Base-by-base conservation (phyloP, 177 flowering plant species). In the Vitis hybrid region DNA sequence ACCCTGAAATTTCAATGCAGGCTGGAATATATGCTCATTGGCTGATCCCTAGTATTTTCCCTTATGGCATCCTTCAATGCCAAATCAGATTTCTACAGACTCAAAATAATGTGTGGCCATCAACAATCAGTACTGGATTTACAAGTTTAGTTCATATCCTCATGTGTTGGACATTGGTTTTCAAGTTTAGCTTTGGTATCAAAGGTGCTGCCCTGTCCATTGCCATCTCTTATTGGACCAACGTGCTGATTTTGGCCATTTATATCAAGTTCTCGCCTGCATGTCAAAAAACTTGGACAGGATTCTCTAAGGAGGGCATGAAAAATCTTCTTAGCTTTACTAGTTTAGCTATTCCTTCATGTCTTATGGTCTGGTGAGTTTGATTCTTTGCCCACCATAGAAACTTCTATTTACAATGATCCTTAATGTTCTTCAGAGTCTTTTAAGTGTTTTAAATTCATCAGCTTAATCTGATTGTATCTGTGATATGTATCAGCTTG, bases 271-370 rank as follows among this genome's bases (percentile, higher is more conserved):
- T 80, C 46, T 80, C 83, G 18, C 21, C 78, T 18, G 62, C 78
- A 4, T 82, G 85, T 61, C 4, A 62, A 11, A 73, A 74, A 30
- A 77, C 83, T 30, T 80, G 83, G 85, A 78, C 77, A 19, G 85
- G 85, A 4, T 71, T 80, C 54, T 82, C 85, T 3, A 74, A 27
- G 14, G 81, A 75, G 56, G 79, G 81, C 19, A 11, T 80, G 46
- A 58, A 60, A 5, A 57, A 77, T 70, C 32, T 81, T 4, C 65
- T 57, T 14, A 19, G 12, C 11, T 81, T 81, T 62, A 18, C 80
- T 54, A 80, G 63, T 12, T 82, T 85, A 19, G 78, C 84, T 5
- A 59, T 85, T 56, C 89, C 89, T 65, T 85, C 88, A 2, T 79
- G 84, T n/a, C 24, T 81, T 57, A 85, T 85, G 87, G 70, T 80